Percentiles rank a stretch among this genome's conserved stretches.
phyloP scores from a whole-genome alignment of 2,329 filamentous ascomycete species.

The Nothophoma quercina region DNA sequence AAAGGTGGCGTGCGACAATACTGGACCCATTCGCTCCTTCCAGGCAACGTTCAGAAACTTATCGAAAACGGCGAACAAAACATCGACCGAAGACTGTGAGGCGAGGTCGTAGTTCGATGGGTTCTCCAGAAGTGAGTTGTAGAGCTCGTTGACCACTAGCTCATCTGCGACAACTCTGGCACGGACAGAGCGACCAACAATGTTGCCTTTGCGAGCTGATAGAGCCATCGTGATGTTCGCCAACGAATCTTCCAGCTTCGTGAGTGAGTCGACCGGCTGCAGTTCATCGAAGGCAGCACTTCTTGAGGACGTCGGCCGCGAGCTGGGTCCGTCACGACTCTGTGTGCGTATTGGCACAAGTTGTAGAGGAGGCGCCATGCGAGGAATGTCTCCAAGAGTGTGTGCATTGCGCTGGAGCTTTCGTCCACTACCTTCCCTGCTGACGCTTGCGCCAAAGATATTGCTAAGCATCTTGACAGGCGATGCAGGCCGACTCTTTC shows the following conservation, averaged over 20 bases:
- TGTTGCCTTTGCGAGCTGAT: slow-evolving; percentile 84
- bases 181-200: slow-evolving; percentile 78
- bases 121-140: slow-evolving; percentile 85
- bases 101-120: slow-evolving; percentile 79
- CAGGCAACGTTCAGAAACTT: slow-evolving; percentile 90
- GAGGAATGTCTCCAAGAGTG: slow-evolving; percentile 47
- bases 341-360: slow-evolving; percentile 49
- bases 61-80: slow-evolving; percentile 90
- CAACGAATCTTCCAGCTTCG: slow-evolving; percentile 83
- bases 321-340: slow-evolving; percentile 45
- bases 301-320: slow-evolving; percentile 45
- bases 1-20: slow-evolving; percentile 76
- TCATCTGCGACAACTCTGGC: slow-evolving; percentile 76
- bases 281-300: slow-evolving; percentile 40
- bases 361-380: slow-evolving; percentile 42
- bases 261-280: slow-evolving; percentile 54
- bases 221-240: slow-evolving; percentile 82
- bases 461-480: slow-evolving; percentile 90
- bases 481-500: slow-evolving; percentile 78
- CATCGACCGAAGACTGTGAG: slow-evolving; percentile 78
- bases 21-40: slow-evolving; percentile 85
- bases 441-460: slow-evolving; percentile 70
- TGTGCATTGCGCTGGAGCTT: slow-evolving; percentile 46
- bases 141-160: slow-evolving; percentile 84
- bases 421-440: slow-evolving; percentile 50